These are phyloP conservation scores for Casuarina equisetifolia DNA, from an alignment of 306 rosid species.

Conservation along the genomic window DNA sequence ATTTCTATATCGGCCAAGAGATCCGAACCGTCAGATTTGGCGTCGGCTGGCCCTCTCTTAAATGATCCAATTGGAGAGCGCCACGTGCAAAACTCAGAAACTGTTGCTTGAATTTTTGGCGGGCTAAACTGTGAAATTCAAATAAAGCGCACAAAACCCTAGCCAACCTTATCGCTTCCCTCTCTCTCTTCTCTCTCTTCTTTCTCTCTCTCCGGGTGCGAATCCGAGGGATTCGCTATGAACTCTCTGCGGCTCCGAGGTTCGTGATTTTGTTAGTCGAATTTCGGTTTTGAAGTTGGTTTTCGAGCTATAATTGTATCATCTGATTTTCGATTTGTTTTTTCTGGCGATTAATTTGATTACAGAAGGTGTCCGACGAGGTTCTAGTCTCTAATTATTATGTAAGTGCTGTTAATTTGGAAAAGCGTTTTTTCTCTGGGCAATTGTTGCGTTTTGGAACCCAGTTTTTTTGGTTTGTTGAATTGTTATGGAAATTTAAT, in stretches of 20 bases:
- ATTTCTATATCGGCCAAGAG: conserved; percentile 19
- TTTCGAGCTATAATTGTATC: background rate
- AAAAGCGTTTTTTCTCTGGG: background rate
- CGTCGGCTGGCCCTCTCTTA: conserved; percentile 5
- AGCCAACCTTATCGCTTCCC: conserved; percentile 31
- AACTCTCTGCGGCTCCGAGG: conserved; percentile 9
- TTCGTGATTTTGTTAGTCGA: conserved; percentile 7
- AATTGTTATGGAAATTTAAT: background rate
- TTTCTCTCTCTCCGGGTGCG: conserved; percentile 10
- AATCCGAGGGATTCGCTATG: background rate
- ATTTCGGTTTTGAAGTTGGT: too few relatives aligned
- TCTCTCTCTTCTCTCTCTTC: conserved; percentile 7
- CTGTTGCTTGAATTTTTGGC: conserved; percentile 59
- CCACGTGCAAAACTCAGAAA: conserved; percentile 34
- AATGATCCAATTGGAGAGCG: accelerated
- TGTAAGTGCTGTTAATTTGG: conserved; percentile 8
- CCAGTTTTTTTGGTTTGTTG: background rate
- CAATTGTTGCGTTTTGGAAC: background rate
- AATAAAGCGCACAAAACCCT: conserved; percentile 59
- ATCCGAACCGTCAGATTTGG: conserved; percentile 45
- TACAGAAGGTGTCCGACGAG: background rate
- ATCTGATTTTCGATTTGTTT: background rate
- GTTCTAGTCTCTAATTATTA: conserved; percentile 16
- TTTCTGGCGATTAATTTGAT: background rate
- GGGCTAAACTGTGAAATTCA: conserved; percentile 66